phyloP scores from a whole-genome alignment of 2,329 filamentous ascomycete genomes.

The Neobulgaria alba region DNA sequence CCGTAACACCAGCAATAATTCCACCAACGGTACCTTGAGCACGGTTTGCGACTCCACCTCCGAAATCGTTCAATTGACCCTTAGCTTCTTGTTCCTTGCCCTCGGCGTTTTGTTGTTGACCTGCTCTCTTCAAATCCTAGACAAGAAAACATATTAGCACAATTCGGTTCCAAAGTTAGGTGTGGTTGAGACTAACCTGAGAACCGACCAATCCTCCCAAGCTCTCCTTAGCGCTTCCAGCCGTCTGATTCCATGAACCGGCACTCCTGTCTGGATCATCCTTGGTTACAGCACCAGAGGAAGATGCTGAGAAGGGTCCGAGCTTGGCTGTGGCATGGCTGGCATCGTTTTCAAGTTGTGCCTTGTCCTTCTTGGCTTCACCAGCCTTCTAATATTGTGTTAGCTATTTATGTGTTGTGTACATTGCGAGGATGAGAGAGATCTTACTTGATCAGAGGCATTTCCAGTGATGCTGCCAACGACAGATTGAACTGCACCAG shows the following conservation, averaged over 20 bases:
- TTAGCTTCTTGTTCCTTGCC: slow-evolving; percentile 77
- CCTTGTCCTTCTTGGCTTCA: slow-evolving; percentile 53
- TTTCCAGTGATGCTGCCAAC: slow-evolving; percentile 67
- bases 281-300: slow-evolving; percentile 59
- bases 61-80: slow-evolving; percentile 70
- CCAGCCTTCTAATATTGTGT: slow-evolving; percentile 8
- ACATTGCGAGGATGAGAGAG: slow-evolving; percentile 4
- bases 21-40: slow-evolving; percentile 63
- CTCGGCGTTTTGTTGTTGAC: slow-evolving; percentile 68
- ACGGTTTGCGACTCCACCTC: slow-evolving; percentile 58
- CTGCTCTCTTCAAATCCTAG: slow-evolving; percentile 60
- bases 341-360: slow-evolving; percentile 57
- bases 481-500: slow-evolving; percentile 61
- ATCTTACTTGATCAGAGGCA: slow-evolving; percentile 48
- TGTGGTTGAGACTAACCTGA: slow-evolving; percentile 40
- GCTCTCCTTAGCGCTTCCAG: slow-evolving; percentile 78
- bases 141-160: neutral
- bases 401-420: slow-evolving; percentile 2
- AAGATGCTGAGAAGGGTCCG: slow-evolving; percentile 62
- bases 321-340: slow-evolving; percentile 68
- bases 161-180: neutral
- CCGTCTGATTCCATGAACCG: slow-evolving; percentile 79
- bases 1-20: slow-evolving; percentile 63
- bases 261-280: slow-evolving; percentile 64
- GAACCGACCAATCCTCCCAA: slow-evolving; percentile 68